Evolutionary conservation across 352 stramenopile species (phyloP), one percentile per base, ranked within the genome.

Genomic region (Elongisporangium undulatum): DNA sequence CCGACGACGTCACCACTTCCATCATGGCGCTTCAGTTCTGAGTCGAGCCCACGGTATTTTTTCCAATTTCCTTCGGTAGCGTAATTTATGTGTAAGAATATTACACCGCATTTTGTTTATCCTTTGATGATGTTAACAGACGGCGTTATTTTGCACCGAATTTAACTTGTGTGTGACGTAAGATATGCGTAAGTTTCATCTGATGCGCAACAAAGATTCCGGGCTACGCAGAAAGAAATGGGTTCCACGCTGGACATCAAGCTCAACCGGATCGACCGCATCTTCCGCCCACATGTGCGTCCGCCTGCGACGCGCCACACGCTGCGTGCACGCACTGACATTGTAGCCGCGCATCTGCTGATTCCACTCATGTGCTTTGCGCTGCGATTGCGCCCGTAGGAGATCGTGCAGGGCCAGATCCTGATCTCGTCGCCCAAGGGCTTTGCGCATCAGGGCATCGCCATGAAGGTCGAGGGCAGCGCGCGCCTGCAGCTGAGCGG

Each of bases 231-330:
- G 20, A 51, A 51, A 19, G 17, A 22, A 19, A 92, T 92, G 83
- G 85, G 79, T 70, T 95, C 85, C 16, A 89, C 85, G 64, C 67
- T 95, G 10, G 83, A 92, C 67, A 76, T 95, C 58, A 92, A 90
- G 61, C 75, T 95, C 56, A 89, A 90, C 61, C 85, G 85, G 60
- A 77, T 95, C 52, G 81, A 93, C 64, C 85, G 83, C 72, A 89
- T 93, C 70, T 95, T 90, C 72, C 83, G 77, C 38, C 85, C 85
- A 17, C 74, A 94, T 87, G 85, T 92, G 59, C 51, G 67, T 61
- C 17, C 9, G 26, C 34, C 52, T 13, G 4, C 49, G 22, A 24
- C 19, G 7, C 16, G 26, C 22, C 16, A 24, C 10, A 24, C 24
- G 51, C 48, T 20, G 10, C 19, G 29, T 4, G 16, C 16, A 29